A percentile compares a stretch with the other conserved stretches of the same genome.
Evolutionary conservation across 2,329 filamentous ascomycete species (phyloP).

Genomic region (Alternaria infectoria): DNA sequence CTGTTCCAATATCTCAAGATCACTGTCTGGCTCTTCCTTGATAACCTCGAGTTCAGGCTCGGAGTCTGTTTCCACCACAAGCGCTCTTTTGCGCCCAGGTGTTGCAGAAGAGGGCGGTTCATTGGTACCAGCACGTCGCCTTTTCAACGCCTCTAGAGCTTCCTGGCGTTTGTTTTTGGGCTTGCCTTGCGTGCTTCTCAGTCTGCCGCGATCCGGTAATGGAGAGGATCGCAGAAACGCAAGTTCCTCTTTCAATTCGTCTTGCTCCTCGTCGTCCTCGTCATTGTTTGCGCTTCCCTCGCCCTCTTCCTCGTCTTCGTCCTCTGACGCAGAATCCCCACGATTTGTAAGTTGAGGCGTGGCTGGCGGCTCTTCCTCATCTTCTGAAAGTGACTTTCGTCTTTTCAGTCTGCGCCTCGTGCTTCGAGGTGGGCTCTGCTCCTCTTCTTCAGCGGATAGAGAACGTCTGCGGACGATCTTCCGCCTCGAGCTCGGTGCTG

Average conservation of each 20-base stretch:
- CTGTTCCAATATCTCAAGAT: conserved; percentile 18
- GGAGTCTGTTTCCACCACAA: conserved; percentile 33
- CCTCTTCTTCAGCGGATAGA: conserved; percentile 6
- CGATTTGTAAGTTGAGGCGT: conserved; percentile 23
- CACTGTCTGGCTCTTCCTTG: conserved; percentile 38
- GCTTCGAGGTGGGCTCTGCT: conserved; percentile 8
- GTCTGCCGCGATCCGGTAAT: conserved; percentile 30
- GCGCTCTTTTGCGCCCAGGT: conserved; percentile 27
- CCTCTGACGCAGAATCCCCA: conserved; percentile 26
- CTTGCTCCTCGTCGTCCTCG: conserved; percentile 33
- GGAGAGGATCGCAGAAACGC: conserved; percentile 51
- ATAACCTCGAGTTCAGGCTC: conserved; percentile 43
- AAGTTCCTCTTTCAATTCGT: conserved; percentile 55
- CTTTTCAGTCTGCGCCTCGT: conserved; percentile 7
- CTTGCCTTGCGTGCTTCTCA: conserved; percentile 32
- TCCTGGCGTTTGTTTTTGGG: conserved; percentile 47
- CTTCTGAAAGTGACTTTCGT: conserved; percentile 6
- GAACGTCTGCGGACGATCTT: not conserved
- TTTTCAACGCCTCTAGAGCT: conserved; percentile 54
- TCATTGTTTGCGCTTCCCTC: conserved; percentile 1
- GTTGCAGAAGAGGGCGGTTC: conserved; percentile 34
- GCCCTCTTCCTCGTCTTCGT: conserved; percentile 16
- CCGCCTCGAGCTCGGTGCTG: not conserved
- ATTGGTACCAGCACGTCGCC: conserved; percentile 44
- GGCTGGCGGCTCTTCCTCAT: conserved; percentile 11